Evolutionary conservation across 768 basidiomycete species (phyloP).

Genomic region (Pulveroboletus ravenelii): DNA sequence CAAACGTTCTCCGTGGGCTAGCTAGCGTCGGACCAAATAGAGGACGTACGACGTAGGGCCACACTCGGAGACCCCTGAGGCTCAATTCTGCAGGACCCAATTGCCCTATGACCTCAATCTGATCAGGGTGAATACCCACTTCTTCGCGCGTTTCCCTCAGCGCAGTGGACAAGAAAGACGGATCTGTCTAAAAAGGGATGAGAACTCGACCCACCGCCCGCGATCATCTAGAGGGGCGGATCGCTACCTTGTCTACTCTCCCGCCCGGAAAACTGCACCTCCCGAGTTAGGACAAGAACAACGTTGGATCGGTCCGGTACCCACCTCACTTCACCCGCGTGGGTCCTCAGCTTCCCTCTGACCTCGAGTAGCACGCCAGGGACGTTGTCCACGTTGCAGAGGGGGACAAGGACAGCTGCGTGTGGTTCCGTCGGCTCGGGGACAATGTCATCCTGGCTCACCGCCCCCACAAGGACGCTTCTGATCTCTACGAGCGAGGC

Average conservation of each 20-base stretch:
- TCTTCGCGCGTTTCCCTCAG: slow-evolving; percentile 75
- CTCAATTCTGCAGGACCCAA: slow-evolving; percentile 60
- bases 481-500: slow-evolving; percentile 31
- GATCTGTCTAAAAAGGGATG: slow-evolving; percentile 39
- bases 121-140: slow-evolving; percentile 53
- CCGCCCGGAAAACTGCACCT: slow-evolving; percentile 68
- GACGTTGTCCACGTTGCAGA: slow-evolving; percentile 65
- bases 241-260: slow-evolving; percentile 55
- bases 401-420: slow-evolving; percentile 71
- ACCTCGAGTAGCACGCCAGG: slow-evolving; percentile 73
- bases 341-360: slow-evolving; percentile 56
- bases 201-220: neutral
- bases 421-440: slow-evolving; percentile 33
- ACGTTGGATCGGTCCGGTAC: slow-evolving; percentile 7
- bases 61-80: slow-evolving; percentile 57
- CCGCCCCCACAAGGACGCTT: slow-evolving; percentile 19
- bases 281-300: neutral
- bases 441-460: slow-evolving; percentile 13
- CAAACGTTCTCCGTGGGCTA: neutral
- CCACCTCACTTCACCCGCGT: slow-evolving; percentile 83
- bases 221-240: neutral
- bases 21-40: neutral
- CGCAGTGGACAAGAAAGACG: slow-evolving; percentile 52
- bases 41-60: slow-evolving; percentile 71
- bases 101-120: slow-evolving; percentile 62